Conservation (phyloP, 345 rosid species). For the Aquilaria malaccensis region DNA sequence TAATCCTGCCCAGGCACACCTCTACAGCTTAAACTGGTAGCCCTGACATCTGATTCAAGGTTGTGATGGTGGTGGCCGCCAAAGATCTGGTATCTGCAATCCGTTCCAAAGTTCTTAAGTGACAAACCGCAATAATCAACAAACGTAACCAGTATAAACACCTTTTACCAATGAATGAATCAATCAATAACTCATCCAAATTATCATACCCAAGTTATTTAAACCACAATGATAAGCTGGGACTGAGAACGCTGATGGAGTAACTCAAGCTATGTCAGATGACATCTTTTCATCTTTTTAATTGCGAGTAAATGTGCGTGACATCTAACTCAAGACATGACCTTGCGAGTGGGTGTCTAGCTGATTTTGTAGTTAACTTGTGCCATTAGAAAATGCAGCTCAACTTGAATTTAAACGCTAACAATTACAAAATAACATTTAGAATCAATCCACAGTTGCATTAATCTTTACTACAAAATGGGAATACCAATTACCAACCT, state of each 20-base stretch:
- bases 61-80: slow-evolving; percentile 12
- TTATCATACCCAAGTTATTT: too few relatives aligned
- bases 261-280: neutral
- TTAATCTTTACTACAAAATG: neutral
- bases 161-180: neutral
- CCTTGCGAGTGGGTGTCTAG: neutral
- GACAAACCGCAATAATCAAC: neutral
- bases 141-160: neutral
- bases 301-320: neutral
- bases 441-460: neutral
- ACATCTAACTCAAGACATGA: neutral
- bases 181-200: neutral
- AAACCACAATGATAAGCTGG: neutral
- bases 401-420: neutral
- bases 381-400: too few relatives aligned
- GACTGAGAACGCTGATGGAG: neutral
- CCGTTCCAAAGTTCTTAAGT: too few relatives aligned
- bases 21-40: too few relatives aligned
- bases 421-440: neutral
- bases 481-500: slow-evolving; percentile 38
- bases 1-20: too few relatives aligned
- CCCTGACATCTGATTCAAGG: neutral
- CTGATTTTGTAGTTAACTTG: too few relatives aligned
- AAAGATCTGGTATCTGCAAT: slow-evolving; percentile 52
- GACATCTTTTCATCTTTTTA: too few relatives aligned